phyloP scores from a whole-genome alignment of 2,329 filamentous ascomycete genomes.

The Colletotrichum orchidophilum region DNA sequence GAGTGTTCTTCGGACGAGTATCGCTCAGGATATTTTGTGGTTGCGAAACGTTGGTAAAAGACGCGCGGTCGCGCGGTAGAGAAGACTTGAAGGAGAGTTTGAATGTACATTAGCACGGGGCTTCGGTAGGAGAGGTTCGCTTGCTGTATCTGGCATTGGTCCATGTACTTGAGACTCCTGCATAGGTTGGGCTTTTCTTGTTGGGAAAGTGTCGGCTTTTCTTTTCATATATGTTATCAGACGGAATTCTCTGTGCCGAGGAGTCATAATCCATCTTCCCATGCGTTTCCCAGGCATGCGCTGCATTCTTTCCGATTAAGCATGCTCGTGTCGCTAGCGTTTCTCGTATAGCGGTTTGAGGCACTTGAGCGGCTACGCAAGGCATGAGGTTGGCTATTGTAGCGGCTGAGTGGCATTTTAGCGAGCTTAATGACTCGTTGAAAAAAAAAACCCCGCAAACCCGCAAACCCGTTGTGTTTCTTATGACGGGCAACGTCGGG shows the following conservation, averaged over 20 bases:
- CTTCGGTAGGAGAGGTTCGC: not conserved
- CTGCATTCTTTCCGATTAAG: not conserved
- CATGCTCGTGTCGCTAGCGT: not conserved
- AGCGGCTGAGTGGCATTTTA: not conserved
- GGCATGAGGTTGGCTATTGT: not conserved
- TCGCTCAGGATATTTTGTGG: conserved; percentile 9
- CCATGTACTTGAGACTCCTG: not conserved
- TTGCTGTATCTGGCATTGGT: not conserved
- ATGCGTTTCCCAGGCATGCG: not conserved
- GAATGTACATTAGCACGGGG: not conserved
- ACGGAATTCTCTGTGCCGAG: not conserved
- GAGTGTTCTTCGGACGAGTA: conserved; percentile 32
- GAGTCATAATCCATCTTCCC: not conserved
- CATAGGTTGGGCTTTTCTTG: not conserved
- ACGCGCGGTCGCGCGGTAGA: not conserved
- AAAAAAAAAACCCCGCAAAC: not conserved
- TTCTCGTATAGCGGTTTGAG: not conserved
- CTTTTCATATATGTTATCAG: not conserved
- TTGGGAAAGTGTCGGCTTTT: not conserved
- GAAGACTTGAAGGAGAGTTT: not conserved
- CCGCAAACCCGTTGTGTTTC: conserved; percentile 10
- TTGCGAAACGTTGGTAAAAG: conserved; percentile 17
- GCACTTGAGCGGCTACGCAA: not conserved
- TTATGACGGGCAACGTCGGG: conserved; percentile 18
- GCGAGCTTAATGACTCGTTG: conserved; percentile 22